A percentile compares a stretch with the other conserved stretches of the same genome.
Conservation (phyloP, 345 rosid species). For the Arabis alpina region DNA sequence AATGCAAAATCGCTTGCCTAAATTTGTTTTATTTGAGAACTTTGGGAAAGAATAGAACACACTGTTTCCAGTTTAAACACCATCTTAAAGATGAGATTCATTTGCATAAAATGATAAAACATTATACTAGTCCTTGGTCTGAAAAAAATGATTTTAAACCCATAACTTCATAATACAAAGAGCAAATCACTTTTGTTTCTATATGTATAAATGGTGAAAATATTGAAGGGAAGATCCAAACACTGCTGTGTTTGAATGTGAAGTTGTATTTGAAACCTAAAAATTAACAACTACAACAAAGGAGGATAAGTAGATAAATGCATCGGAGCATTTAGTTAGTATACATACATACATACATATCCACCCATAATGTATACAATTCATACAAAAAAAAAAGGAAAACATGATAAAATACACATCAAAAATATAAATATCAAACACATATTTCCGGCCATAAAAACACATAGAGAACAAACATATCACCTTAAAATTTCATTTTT, state of each 20-base stretch:
- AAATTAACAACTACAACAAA: slow-evolving; percentile 22
- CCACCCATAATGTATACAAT: slow-evolving; percentile 32
- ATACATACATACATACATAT: slow-evolving; percentile 39
- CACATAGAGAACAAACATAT: slow-evolving; percentile 25
- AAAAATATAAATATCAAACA: slow-evolving; percentile 25
- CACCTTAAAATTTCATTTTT: slow-evolving; percentile 24
- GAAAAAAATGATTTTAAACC: neutral
- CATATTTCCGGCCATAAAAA: slow-evolving; percentile 20
- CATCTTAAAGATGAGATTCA: neutral
- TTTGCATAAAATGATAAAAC: neutral
- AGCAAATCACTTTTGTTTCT: neutral
- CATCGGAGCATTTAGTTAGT: slow-evolving; percentile 34
- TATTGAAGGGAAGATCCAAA: neutral
- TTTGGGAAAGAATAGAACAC: neutral
- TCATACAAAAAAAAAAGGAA: slow-evolving; percentile 11
- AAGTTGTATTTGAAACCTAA: slow-evolving; percentile 32
- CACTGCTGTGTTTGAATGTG: slow-evolving; percentile 5
- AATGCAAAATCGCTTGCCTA: neutral
- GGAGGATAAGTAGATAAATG: slow-evolving; percentile 38
- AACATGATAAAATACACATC: slow-evolving; percentile 32
- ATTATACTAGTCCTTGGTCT: slow-evolving; percentile 16
- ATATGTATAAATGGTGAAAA: slow-evolving; percentile 6
- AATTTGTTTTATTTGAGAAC: too few relatives aligned
- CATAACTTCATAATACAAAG: neutral
- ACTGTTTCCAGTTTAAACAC: too few relatives aligned